Conservation (phyloP, 1,139 yeast species). For the Debaryomyces fabryi region DNA sequence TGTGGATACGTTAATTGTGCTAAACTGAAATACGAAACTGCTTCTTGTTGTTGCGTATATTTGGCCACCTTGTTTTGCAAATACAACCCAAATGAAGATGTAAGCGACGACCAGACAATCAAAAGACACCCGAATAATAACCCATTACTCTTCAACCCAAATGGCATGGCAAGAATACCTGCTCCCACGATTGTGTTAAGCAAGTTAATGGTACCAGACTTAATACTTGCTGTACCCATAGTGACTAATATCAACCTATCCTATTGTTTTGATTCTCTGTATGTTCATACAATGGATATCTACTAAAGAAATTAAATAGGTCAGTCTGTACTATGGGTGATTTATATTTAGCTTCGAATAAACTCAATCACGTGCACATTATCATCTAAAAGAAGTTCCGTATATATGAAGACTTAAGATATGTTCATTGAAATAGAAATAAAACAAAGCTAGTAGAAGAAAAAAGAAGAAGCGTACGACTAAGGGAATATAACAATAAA, state of each 20-base stretch:
- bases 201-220: constrained; percentile 54
- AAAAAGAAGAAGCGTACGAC: not conserved
- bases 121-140: constrained; percentile 49
- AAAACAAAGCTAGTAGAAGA: not conserved
- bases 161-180: constrained; percentile 61
- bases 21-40: constrained; percentile 55
- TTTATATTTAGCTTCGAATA: not conserved
- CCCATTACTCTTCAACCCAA: constrained; percentile 55
- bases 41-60: constrained; percentile 50
- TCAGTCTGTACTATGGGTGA: constrained; percentile 1
- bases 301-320: not conserved
- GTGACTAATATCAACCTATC: not conserved
- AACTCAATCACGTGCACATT: not conserved
- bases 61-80: constrained; percentile 54
- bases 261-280: not conserved
- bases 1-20: constrained; percentile 59
- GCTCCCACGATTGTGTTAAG: constrained; percentile 60
- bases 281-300: not conserved
- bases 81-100: constrained; percentile 57
- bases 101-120: constrained; percentile 49
- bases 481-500: not conserved
- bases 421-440: not conserved
- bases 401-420: not conserved
- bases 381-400: not conserved
- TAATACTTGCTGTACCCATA: constrained; percentile 38